Evolutionary conservation across 1,139 yeast genomes (phyloP).

Genomic region (Schwanniomyces etchellsii): DNA sequence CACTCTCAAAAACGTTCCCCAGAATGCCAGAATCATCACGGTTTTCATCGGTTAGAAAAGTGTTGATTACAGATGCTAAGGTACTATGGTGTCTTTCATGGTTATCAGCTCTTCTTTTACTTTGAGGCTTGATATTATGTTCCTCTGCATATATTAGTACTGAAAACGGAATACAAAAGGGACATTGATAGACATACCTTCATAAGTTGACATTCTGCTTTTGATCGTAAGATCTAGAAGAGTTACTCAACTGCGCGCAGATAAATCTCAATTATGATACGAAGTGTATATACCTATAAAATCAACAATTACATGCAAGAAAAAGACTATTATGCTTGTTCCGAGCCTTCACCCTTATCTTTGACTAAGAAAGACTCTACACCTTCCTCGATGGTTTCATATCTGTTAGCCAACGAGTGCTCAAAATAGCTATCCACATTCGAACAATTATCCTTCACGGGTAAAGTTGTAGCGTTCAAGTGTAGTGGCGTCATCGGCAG

Average conservation of each 20-base stretch:
- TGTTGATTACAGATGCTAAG: slow-evolving; percentile 27
- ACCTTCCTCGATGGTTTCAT: background rate
- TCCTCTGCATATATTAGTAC: slow-evolving; percentile 22
- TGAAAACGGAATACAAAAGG: background rate
- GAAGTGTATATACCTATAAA: background rate
- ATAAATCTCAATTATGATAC: background rate
- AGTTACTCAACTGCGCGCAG: slow-evolving; percentile 1
- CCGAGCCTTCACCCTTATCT: background rate
- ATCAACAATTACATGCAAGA: too few relatives aligned
- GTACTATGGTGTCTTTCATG: slow-evolving; percentile 28
- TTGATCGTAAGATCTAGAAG: too few relatives aligned
- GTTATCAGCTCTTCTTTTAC: slow-evolving; percentile 1
- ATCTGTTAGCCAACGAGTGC: background rate
- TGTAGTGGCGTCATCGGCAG: slow-evolving; percentile 44
- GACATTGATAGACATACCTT: slow-evolving; percentile 26
- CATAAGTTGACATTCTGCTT: slow-evolving; percentile 35
- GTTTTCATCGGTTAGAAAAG: slow-evolving; percentile 22
- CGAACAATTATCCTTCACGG: slow-evolving; percentile 7
- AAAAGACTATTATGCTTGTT: background rate
- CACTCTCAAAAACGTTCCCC: slow-evolving; percentile 22
- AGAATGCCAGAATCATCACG: slow-evolving; percentile 7
- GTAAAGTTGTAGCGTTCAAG: slow-evolving; percentile 13
- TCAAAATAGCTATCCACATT: too few relatives aligned
- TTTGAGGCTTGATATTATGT: slow-evolving; percentile 20
- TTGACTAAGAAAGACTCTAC: background rate